These are phyloP conservation scores for Neolentinus lepideus DNA, from an alignment of 1,284 basidiomycete genomes.

Conservation along the genomic window DNA sequence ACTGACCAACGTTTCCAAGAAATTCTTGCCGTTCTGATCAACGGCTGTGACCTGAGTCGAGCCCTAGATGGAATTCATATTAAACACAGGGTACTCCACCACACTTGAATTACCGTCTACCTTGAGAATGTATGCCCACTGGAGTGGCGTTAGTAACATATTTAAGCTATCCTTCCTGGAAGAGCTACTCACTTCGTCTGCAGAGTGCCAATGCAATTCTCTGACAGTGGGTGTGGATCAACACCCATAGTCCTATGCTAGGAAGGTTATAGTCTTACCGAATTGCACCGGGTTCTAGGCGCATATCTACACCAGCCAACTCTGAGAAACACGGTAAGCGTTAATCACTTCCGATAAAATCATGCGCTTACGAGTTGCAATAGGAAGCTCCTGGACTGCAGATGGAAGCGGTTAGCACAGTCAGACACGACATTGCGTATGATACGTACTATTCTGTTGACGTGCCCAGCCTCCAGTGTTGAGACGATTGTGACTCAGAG, in stretches of 20 bases:
- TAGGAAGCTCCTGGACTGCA: slow-evolving; percentile 49
- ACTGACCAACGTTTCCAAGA: slow-evolving; percentile 45
- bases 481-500: slow-evolving; percentile 60
- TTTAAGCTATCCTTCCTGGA: not conserved
- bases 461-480: slow-evolving; percentile 71
- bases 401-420: not conserved
- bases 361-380: slow-evolving; percentile 48
- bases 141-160: not conserved
- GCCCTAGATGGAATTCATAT: slow-evolving; percentile 32
- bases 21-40: slow-evolving; percentile 55
- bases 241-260: not conserved
- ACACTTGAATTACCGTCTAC: slow-evolving; percentile 19
- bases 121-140: slow-evolving; percentile 66
- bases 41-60: slow-evolving; percentile 56
- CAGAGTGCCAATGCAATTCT: slow-evolving; percentile 71
- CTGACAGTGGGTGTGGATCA: slow-evolving; percentile 23
- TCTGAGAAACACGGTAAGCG: slow-evolving; percentile 21
- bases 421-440: not conserved
- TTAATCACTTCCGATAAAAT: not conserved
- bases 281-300: slow-evolving; percentile 55
- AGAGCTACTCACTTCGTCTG: slow-evolving; percentile 42
- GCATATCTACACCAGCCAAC: slow-evolving; percentile 67
- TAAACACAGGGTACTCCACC: not conserved
- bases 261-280: slow-evolving; percentile 30
- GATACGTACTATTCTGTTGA: slow-evolving; percentile 49